phyloP scores from a whole-genome alignment of 441 rosid genomes.

The Aleurites moluccanus region DNA sequence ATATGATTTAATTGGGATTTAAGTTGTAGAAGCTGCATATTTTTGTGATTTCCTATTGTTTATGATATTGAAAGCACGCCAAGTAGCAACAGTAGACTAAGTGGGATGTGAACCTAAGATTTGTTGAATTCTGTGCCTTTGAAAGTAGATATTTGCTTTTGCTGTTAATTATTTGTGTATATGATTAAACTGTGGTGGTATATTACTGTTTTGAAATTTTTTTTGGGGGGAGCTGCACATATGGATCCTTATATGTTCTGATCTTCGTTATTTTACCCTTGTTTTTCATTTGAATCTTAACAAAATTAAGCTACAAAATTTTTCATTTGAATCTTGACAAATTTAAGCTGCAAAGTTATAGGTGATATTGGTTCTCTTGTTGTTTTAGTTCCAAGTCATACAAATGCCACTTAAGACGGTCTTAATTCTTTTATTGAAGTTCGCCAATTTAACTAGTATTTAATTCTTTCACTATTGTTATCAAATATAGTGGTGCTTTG shows the following conservation, averaged over 20 bases:
- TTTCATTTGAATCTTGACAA: constrained; percentile 1
- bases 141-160: neutral
- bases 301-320: no score
- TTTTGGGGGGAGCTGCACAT: neutral
- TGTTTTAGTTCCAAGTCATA: constrained; percentile 6
- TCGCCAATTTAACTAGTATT: neutral
- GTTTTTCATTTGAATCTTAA: no score
- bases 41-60: constrained; percentile 2
- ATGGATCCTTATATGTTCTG: neutral
- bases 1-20: neutral
- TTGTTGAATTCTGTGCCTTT: constrained; percentile 11
- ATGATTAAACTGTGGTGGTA: neutral
- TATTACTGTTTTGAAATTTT: neutral
- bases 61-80: neutral
- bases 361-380: neutral
- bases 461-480: neutral
- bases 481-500: neutral
- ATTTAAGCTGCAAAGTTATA: neutral
- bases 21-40: neutral
- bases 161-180: neutral
- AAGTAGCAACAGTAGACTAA: neutral
- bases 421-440: neutral
- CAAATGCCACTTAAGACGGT: neutral
- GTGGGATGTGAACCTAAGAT: neutral
- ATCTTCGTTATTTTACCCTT: neutral